Base-by-base conservation (phyloP, 176 grass and related monocot genomes). In the Cenchrus fungigraminus region DNA sequence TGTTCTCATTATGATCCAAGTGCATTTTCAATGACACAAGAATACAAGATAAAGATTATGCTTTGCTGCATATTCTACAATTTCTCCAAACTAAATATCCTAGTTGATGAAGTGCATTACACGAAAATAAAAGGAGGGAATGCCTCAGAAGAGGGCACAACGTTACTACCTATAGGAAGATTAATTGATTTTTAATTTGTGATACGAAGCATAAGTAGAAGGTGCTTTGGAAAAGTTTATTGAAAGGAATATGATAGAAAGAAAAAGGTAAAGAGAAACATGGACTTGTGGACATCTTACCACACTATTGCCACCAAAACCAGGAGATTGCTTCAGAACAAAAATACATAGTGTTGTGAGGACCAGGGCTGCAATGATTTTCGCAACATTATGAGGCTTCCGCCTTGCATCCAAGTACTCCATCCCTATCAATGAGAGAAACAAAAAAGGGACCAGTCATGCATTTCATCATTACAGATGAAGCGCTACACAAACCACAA, bases 321-420 rank as follows among this genome's bases (percentile, higher is more conserved):
- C 91, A 91, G 93, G 93, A 79, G 94, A 94, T 88, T 96, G 97
- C 91, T 96, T 99, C 75, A 99, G 82, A 87, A 96, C 88, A 87
- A 92, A 95, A 88, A 99, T 75, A 91, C 97, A 99, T n/a, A 99
- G 80, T 69, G 78, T 67, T 57, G 87, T 89, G 69, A 99, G 79
- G 78, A 88, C 70, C 72, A 85, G 81, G 49, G 79, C 94, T 53
- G 83, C 84, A 81, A 96, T 49, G 78, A 96, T 73, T 91, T 96
- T 99, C 75, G 88, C 91, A 85, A 92, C 43, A 89, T 92, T 85
- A 86, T 88, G 87, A 74, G 97, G 90, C 57, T 99, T 99, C 73
- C 91, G 81, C 79, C 92, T 96, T 85, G 86, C 73, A 99, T 99
- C 97, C 1, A 91, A 89, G 84, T 91, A 91, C 83, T 99, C 94